These are phyloP conservation scores for Ophiostoma novo-ulmi DNA, from an alignment of 2,329 filamentous ascomycete species.

Conservation along the genomic window DNA sequence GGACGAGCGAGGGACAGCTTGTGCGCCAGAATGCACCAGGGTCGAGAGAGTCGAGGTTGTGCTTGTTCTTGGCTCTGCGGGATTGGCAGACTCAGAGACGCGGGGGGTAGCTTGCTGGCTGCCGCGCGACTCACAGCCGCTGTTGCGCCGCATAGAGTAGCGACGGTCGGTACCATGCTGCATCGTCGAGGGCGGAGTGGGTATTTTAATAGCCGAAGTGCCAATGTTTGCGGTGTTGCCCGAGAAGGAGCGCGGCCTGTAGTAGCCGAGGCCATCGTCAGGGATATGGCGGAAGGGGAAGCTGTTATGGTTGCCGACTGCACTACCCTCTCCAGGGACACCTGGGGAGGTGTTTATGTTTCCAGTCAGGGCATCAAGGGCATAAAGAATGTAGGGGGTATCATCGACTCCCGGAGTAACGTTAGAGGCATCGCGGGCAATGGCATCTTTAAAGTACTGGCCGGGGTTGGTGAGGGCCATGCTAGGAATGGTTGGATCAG, in stretches of 20 bases:
- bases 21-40: slow-evolving; percentile 20
- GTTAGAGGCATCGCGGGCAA: slow-evolving; percentile 46
- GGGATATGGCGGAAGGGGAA: slow-evolving; percentile 28
- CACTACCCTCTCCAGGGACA: slow-evolving; percentile 44
- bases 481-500: slow-evolving; percentile 1
- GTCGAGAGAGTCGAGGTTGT: slow-evolving; percentile 26
- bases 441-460: slow-evolving; percentile 46
- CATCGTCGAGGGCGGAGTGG: neutral
- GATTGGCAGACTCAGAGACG: neutral
- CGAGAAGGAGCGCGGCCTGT: slow-evolving; percentile 20
- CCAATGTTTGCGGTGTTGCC: slow-evolving; percentile 16
- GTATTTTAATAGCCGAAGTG: slow-evolving; percentile 21
- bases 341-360: slow-evolving; percentile 36
- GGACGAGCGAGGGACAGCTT: slow-evolving; percentile 15
- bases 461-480: slow-evolving; percentile 21
- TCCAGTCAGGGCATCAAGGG: slow-evolving; percentile 78
- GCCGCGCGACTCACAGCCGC: neutral
- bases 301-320: slow-evolving; percentile 34
- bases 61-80: slow-evolving; percentile 11
- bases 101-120: slow-evolving; percentile 7
- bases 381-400: slow-evolving; percentile 82
- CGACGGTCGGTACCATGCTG: slow-evolving; percentile 5
- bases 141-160: slow-evolving; percentile 10
- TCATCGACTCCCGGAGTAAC: slow-evolving; percentile 77
- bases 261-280: slow-evolving; percentile 42